Evolutionary conservation across 345 rosid species (phyloP), one percentile per base, ranked within the genome.

Genomic region (Murraya koenigii): DNA sequence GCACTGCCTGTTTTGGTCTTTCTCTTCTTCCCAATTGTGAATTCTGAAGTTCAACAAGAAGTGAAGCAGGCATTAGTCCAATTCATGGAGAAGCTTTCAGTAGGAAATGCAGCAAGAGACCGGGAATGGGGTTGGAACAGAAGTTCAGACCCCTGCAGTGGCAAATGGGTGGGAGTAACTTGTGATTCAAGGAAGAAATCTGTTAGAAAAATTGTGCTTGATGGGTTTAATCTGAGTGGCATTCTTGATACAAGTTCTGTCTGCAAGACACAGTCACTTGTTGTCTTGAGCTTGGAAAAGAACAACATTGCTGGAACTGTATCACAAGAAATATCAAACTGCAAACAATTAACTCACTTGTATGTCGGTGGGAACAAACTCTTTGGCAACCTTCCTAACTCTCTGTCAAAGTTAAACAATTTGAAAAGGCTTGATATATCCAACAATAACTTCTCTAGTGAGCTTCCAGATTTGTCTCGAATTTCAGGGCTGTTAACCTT

Each of bases 61-160:
- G 88, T 84, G 79, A 87, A 65, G 79, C 56, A 41, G 10, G 80
- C 89, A 10, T 69, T 88, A 55, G 79, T 89, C 36, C 76, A 54
- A 61, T 89, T 91, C 87, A 82, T 88, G 87, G 81, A 73, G 23
- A 81, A 81, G 32, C 87, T 91, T 52, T 83, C 91, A 6, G 80
- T 69, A 25, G 88, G 79, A 28, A 85, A 71, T 66, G 75, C 25
- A 15, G 66, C 28, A 10, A 77, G 67, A 22, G 79, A 65, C 26
- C 39, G 10, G 6, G 80, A 36, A 8, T 87, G 84, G 85, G 93
- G 89, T 23, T 91, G 95, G 93, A 84, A 80, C 82, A 36, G 33
- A 36, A 79, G 75, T 76, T 86, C 90, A 17, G 92, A 87, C 78
- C 95, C 93, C 62, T 89, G 93, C 82, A 55, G 8, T 30, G 84